Conservation (phyloP, 2,329 filamentous ascomycete genomes). For the Neopestalotiopsis rosae region DNA sequence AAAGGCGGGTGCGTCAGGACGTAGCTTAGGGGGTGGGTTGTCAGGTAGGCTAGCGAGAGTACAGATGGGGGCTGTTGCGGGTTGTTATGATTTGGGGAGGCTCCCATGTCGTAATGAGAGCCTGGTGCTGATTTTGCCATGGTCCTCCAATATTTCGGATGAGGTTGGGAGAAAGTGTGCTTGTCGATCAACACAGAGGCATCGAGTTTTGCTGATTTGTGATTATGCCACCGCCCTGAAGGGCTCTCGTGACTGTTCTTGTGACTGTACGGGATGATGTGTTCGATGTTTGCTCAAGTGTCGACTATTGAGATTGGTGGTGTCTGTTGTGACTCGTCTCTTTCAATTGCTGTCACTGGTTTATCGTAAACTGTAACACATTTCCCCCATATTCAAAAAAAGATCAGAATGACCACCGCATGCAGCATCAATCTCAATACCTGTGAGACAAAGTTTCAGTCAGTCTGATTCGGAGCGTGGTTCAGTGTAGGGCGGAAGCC, state of each 20-base stretch:
- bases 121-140: background rate
- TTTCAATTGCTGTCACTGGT: background rate
- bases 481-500: background rate
- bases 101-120: background rate
- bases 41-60: background rate
- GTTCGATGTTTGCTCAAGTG: background rate
- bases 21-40: background rate
- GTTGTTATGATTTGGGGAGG: background rate
- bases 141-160: background rate
- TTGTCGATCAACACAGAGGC: too few species aligned
- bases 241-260: background rate
- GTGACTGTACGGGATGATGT: background rate
- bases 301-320: background rate
- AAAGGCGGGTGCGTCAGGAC: conserved; percentile 3
- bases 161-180: too few species aligned
- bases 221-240: background rate
- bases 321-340: background rate
- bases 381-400: too few species aligned
- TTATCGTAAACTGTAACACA: background rate
- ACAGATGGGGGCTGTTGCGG: background rate
- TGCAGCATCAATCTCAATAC: background rate
- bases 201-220: too few species aligned
- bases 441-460: background rate
- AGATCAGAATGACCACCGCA: background rate
- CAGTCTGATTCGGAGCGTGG: too few species aligned